Conservation (phyloP, 306 rosid genomes). For the Trichosanthes cucumerina region DNA sequence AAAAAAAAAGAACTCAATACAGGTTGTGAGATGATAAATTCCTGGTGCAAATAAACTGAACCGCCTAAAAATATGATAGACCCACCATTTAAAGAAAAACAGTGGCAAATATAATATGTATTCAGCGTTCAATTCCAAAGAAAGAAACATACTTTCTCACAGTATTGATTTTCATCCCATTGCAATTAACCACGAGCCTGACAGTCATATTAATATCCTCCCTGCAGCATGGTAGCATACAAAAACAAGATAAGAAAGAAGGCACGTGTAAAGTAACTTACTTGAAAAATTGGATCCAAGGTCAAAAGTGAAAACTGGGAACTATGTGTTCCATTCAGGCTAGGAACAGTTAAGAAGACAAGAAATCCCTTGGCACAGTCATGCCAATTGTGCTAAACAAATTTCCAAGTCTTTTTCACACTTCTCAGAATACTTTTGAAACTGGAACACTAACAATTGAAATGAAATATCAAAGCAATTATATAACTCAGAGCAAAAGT, state of each 20-base stretch:
- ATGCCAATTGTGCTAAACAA: not conserved
- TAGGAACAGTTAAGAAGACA: not conserved
- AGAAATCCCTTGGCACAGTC: slow-evolving; percentile 1
- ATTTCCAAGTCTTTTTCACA: not conserved
- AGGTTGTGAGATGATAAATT: not conserved
- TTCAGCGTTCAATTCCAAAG: not conserved
- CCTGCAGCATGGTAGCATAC: slow-evolving; percentile 31
- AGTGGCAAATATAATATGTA: not conserved
- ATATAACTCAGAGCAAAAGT: not conserved
- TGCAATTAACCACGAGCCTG: slow-evolving; percentile 19
- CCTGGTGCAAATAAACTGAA: not conserved
- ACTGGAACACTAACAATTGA: not conserved
- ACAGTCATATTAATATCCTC: slow-evolving; percentile 56
- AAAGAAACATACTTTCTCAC: slow-evolving; percentile 13
- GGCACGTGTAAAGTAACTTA: slow-evolving; percentile 4
- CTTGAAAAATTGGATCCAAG: slow-evolving; percentile 19
- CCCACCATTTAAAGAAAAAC: not conserved
- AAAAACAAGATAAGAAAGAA: slow-evolving; percentile 8
- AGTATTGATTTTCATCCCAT: slow-evolving; percentile 12
- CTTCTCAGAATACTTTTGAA: not conserved
- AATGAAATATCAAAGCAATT: not conserved
- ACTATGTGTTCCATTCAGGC: slow-evolving; percentile 9
- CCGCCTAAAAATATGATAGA: not conserved
- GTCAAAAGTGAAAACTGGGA: slow-evolving; percentile 1
- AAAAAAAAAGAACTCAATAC: not conserved